These are phyloP conservation scores for Cladophialophora bantiana DNA, from an alignment of 2,329 filamentous ascomycete species.

Conservation along the genomic window DNA sequence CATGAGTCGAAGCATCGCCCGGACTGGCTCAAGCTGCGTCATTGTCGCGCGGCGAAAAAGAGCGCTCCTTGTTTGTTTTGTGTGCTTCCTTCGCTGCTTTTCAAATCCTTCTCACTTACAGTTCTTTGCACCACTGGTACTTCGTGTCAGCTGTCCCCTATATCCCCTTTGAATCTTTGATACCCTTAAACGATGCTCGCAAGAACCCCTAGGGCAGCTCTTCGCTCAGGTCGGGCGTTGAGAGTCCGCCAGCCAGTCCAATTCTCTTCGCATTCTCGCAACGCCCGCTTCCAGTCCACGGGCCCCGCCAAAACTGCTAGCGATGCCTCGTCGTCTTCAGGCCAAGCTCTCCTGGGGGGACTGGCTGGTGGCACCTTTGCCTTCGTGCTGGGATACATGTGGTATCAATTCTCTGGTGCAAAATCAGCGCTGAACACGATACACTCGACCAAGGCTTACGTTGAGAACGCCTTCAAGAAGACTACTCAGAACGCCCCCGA, in stretches of 20 bases:
- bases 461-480: constrained; percentile 66
- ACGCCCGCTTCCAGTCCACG: constrained; percentile 30
- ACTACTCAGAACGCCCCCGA: constrained; percentile 69
- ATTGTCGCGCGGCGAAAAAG: background rate
- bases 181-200: constrained; percentile 23
- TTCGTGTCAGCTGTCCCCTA: background rate
- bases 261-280: constrained; percentile 20
- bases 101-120: background rate
- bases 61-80: background rate
- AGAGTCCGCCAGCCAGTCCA: constrained; percentile 25
- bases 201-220: constrained; percentile 30
- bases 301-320: constrained; percentile 9
- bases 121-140: background rate
- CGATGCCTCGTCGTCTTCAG: constrained; percentile 18
- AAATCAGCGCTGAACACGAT: constrained; percentile 57
- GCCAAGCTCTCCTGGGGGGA: constrained; percentile 56
- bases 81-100: background rate
- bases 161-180: background rate
- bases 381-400: constrained; percentile 57
- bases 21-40: background rate
- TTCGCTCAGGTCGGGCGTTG: constrained; percentile 28
- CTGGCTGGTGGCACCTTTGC: constrained; percentile 59
- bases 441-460: constrained; percentile 66
- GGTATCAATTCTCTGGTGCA: constrained; percentile 62
- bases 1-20: background rate